phyloP scores from a whole-genome alignment of 345 rosid genomes.

The Eucalyptus rudis region DNA sequence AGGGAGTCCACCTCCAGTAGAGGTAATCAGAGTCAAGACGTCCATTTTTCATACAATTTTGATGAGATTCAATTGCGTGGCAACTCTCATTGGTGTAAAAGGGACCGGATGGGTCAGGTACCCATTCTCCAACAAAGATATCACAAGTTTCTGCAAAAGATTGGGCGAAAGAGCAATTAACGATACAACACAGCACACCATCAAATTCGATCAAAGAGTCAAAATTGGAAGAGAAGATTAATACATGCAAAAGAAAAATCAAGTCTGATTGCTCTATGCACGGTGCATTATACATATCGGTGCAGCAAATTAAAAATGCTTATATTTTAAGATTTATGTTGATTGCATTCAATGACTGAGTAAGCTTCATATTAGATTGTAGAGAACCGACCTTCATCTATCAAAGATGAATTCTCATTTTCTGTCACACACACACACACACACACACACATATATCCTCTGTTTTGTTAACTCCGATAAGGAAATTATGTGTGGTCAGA shows the following conservation, averaged over 20 bases:
- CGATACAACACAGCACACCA: not conserved
- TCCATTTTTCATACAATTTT: constrained; percentile 76
- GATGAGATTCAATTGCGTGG: constrained; percentile 55
- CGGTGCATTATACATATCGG: not conserved
- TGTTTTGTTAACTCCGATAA: not conserved
- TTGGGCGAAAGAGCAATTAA: not conserved
- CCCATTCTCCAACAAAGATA: constrained; percentile 73
- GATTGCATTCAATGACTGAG: not conserved
- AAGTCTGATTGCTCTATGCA: not conserved
- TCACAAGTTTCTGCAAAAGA: constrained; percentile 32
- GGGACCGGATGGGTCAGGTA: constrained; percentile 68
- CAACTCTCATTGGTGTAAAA: constrained; percentile 62
- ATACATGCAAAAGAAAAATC: not conserved
- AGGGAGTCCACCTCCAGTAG: constrained; percentile 85
- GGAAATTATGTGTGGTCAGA: not conserved
- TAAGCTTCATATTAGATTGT: not conserved
- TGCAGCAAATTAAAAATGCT: not conserved
- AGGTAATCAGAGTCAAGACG: constrained; percentile 73
- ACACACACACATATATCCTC: not conserved
- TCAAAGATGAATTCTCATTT: not conserved
- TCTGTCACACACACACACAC: not conserved
- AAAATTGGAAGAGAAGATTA: not conserved
- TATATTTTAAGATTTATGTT: not conserved
- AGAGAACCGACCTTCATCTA: not conserved
- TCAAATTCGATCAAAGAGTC: not conserved